Base-by-base conservation (phyloP, 345 rosid species). In the Arabis alpina region DNA sequence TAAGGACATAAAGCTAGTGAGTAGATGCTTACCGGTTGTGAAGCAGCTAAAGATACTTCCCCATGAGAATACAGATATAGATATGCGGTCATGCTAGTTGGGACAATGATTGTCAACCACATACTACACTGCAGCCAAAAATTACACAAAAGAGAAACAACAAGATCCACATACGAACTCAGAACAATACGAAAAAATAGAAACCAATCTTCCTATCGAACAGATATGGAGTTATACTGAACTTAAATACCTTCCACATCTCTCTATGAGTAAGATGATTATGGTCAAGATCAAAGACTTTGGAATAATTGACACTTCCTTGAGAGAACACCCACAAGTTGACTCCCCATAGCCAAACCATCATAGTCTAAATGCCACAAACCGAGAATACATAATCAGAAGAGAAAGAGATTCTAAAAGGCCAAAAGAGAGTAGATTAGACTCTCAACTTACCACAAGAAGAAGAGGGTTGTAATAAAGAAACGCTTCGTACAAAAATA, bases 261-360 rank as follows among this genome's bases (percentile, higher is more conserved):
- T 92, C 99, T 82, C 85, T 78, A 64, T 94, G 89, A 9, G 92
- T 87, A 45, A 94, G 98, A 80, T 89, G 97, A 71, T 81, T 86
- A 75, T 92, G 99, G 60, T 94, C 92, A 3, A 94, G 96, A 81
- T 92, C 82, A 64, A 94, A 94, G 66, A 92, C 82, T 78, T 87
- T 94, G 42, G 86, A 85, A 85, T 92, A 94, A 61, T 78, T 88
- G 69, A 94, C 82, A 72, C 82, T 91, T 41, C 92, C 86, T 82
- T 85, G 91, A 16, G 92, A 68, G 68, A 94, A 94, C 30, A 89
- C 90, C 98, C 97, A 94, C 62, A 90, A 82, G 72, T 89, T 89
- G 50, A 90, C 78, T 64, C 99, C 99, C 99, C 99, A 94, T 8
- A 94, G 80, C 99, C 99, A 92, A 53, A 90, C 96, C 95, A 86